Conservation (phyloP, 495 filamentous ascomycete species). For the Talaromyces wortmannii region DNA sequence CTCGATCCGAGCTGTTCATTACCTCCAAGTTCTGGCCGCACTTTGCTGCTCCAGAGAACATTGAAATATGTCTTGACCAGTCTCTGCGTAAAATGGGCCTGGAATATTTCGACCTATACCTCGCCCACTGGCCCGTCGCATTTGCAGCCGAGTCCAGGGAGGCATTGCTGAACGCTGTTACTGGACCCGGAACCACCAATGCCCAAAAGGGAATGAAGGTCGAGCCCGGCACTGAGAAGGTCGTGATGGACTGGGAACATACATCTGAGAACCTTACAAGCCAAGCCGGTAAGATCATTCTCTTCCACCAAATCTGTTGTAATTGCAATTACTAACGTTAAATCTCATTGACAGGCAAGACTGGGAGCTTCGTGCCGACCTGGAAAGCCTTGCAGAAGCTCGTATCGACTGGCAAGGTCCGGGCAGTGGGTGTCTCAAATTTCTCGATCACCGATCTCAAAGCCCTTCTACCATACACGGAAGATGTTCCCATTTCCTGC, state of each 20-base stretch:
- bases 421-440: conserved; percentile 15
- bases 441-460: conserved; percentile 15
- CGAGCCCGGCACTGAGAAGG: background rate
- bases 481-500: conserved; percentile 13
- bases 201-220: too few species aligned
- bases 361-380: conserved; percentile 1
- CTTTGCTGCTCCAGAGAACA: conserved; percentile 6
- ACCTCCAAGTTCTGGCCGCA: conserved; percentile 53
- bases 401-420: background rate
- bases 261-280: too few species aligned
- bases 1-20: conserved; percentile 53
- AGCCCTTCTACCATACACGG: conserved; percentile 9
- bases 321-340: too few species aligned
- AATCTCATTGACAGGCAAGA: background rate
- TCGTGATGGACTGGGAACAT: background rate
- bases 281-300: too few species aligned
- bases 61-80: conserved; percentile 48
- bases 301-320: too few species aligned
- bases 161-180: background rate
- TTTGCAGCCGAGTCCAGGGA: background rate
- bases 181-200: background rate
- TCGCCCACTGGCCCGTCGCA: conserved; percentile 13
- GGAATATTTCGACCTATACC: conserved; percentile 3
- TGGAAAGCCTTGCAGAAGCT: conserved; percentile 5
- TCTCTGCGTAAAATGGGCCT: background rate